A percentile compares a stretch with the other conserved stretches of the same genome.
Evolutionary conservation across 208 protist genomes (phyloP).

Genomic region (Wallacemonas collosoma): DNA sequence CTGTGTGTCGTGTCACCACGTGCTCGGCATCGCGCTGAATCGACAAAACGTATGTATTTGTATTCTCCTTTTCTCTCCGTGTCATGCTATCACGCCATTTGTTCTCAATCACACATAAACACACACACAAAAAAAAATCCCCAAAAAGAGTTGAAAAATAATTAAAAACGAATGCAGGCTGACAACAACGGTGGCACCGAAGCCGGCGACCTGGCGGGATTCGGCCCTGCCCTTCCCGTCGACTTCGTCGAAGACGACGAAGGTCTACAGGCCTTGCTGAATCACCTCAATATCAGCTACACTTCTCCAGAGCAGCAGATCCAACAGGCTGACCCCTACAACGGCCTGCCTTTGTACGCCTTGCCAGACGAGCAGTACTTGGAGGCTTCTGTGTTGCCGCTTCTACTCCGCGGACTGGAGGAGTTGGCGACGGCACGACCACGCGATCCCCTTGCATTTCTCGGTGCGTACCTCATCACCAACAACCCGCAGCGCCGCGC

Average conservation of each 20-base stretch:
- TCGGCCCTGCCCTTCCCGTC: background rate
- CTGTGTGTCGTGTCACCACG: no score
- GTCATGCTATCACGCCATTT: no score
- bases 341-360: constrained; percentile 58
- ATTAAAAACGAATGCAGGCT: constrained; percentile 1
- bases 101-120: background rate
- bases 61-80: no score
- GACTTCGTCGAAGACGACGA: constrained; percentile 18
- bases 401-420: constrained; percentile 80
- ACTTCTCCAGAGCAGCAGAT: constrained; percentile 11
- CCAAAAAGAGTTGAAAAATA: no score
- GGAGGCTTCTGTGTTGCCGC: constrained; percentile 73
- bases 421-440: constrained; percentile 66
- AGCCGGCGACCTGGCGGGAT: background rate
- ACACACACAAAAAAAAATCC: background rate
- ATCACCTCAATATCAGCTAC: constrained; percentile 18
- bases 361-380: constrained; percentile 78
- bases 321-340: constrained; percentile 16
- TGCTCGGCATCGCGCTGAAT: no score
- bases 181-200: background rate
- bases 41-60: no score
- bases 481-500: constrained; percentile 81
- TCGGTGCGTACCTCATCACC: constrained; percentile 77
- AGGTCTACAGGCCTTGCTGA: constrained; percentile 9
- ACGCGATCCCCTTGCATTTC: constrained; percentile 77